phyloP scores from a whole-genome alignment of 148 eudicot genomes.

The Chenopodium formosanum region DNA sequence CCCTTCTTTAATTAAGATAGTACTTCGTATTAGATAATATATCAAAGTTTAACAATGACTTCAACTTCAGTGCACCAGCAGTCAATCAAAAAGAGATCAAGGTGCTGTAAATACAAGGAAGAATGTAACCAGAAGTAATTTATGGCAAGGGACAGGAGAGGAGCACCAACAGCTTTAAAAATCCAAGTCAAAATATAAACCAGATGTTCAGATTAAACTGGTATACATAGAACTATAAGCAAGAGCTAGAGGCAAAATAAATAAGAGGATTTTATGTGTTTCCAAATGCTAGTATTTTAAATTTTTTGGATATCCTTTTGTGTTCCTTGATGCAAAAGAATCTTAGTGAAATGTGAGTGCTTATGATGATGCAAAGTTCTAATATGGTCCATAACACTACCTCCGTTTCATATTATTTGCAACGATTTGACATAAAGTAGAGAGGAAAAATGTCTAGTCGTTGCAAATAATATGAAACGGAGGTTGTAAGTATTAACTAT shows the following conservation, averaged over 20 bases:
- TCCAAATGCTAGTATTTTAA: not conserved
- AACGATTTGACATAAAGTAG: too few species aligned
- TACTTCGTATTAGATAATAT: not conserved
- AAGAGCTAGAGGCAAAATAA: not conserved
- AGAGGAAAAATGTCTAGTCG: too few species aligned
- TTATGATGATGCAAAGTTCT: not conserved
- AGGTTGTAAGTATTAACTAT: not conserved
- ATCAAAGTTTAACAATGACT: not conserved
- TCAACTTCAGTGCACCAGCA: not conserved
- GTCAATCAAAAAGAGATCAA: not conserved
- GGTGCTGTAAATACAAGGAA: not conserved
- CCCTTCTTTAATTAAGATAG: not conserved
- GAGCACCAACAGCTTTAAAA: not conserved
- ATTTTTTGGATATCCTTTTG: not conserved
- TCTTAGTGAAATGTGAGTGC: not conserved
- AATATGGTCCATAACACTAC: too few species aligned
- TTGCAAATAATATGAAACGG: too few species aligned
- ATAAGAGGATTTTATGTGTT: not conserved
- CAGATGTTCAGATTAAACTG: not conserved
- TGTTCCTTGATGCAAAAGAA: not conserved
- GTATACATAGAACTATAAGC: not conserved
- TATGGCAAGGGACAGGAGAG: not conserved
- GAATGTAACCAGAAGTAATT: not conserved
- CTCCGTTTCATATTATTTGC: too few species aligned
- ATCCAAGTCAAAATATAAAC: not conserved